Conservation (phyloP, 306 rosid species). For the Prunus mongolica region DNA sequence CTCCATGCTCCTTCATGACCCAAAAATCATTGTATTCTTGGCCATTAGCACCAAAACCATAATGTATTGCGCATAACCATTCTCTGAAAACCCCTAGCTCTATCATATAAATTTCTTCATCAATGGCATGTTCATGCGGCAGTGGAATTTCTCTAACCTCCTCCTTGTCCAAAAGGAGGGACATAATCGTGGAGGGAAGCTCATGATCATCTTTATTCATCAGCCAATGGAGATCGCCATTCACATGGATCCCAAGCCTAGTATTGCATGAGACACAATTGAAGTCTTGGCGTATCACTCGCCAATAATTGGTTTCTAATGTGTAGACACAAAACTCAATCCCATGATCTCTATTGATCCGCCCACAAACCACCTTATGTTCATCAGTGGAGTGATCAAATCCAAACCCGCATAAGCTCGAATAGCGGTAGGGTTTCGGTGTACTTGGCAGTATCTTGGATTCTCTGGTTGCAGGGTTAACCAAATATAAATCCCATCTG, state of each 20-base stretch:
- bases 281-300: not conserved
- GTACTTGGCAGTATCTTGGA: not conserved
- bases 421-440: not conserved
- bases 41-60: not conserved
- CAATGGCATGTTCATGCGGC: not conserved
- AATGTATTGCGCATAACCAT: not conserved
- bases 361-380: not conserved
- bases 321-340: not conserved
- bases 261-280: not conserved
- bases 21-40: not conserved
- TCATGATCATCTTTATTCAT: not conserved
- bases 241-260: not conserved
- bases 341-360: not conserved
- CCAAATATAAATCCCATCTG: not conserved
- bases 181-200: not conserved
- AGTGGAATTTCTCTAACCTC: not conserved
- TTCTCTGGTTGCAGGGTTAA: not conserved
- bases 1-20: not conserved
- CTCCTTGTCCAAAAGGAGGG: not conserved
- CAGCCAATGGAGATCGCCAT: not conserved
- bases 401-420: not conserved
- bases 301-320: constrained; percentile 3
- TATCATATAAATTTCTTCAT: not conserved
- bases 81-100: not conserved
- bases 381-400: not conserved